phyloP scores from a whole-genome alignment of 306 rosid species.

The Morella rubra region DNA sequence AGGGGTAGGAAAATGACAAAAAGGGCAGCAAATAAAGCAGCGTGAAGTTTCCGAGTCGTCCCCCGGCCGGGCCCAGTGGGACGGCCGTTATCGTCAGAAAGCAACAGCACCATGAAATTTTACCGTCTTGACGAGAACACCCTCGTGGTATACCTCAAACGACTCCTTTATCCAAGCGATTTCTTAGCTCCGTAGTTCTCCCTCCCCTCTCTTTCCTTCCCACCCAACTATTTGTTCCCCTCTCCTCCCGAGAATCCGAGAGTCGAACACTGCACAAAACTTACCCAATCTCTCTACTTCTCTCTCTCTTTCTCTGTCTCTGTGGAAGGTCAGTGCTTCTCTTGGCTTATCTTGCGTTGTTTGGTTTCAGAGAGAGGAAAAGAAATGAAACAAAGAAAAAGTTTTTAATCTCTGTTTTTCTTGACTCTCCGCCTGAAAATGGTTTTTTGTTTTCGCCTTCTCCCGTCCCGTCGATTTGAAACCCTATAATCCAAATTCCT shows the following conservation, averaged over 20 bases:
- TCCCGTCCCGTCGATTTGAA: not conserved
- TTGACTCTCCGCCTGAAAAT: too few relatives aligned
- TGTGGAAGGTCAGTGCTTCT: conserved; percentile 25
- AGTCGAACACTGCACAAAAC: conserved; percentile 27
- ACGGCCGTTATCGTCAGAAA: too few relatives aligned
- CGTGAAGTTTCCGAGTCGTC: not conserved
- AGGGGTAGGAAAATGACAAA: too few relatives aligned
- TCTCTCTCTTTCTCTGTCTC: conserved; percentile 1
- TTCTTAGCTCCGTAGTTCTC: conserved; percentile 32
- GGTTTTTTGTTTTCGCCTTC: not conserved
- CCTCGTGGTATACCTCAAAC: conserved; percentile 3
- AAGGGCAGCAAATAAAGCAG: too few relatives aligned
- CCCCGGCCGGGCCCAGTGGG: too few relatives aligned
- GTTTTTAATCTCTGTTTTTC: not conserved
- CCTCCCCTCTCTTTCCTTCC: not conserved
- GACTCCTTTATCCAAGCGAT: conserved; percentile 27
- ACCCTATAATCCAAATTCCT: not conserved
- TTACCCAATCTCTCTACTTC: not conserved
- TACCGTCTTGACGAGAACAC: conserved; percentile 11
- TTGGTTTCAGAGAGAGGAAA: conserved; percentile 4
- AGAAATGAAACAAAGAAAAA: not conserved
- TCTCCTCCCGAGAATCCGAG: not conserved
- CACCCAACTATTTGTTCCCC: not conserved
- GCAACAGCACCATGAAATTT: too few relatives aligned
- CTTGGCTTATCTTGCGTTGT: not conserved